phyloP scores from a whole-genome alignment of 257 asterid species.

The Gentiana straminea region DNA sequence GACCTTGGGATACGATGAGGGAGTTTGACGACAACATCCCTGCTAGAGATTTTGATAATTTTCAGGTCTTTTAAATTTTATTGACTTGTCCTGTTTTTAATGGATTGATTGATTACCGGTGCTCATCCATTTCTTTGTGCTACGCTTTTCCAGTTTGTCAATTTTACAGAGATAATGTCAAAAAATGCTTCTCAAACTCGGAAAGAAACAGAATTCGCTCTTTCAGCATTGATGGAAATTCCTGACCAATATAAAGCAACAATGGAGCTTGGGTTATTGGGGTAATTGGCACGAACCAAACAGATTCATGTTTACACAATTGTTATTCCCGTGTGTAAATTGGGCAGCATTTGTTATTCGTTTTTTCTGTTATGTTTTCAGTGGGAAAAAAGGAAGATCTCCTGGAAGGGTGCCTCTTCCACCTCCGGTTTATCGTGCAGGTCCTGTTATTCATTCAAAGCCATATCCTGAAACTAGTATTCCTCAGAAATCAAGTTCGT shows the following conservation, averaged over 20 bases:
- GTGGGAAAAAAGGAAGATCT: slow-evolving; percentile 40
- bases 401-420: slow-evolving; percentile 67
- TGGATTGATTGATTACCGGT: background rate
- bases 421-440: slow-evolving; percentile 53
- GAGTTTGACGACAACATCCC: slow-evolving; percentile 96
- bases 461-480: slow-evolving; percentile 29
- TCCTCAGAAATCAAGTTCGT: slow-evolving; percentile 16
- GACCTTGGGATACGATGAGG: slow-evolving; percentile 98
- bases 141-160: slow-evolving; percentile 56
- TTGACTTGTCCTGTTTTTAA: slow-evolving; percentile 2
- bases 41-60: slow-evolving; percentile 83
- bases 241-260: slow-evolving; percentile 94
- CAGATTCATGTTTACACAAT: background rate
- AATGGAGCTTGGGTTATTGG: slow-evolving; percentile 73
- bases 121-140: too few relatives aligned
- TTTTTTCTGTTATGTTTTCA: slow-evolving; percentile 16
- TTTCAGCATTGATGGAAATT: slow-evolving; percentile 90
- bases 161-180: slow-evolving; percentile 85
- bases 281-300: slow-evolving; percentile 33
- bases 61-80: slow-evolving; percentile 50
- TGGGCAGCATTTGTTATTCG: background rate
- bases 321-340: background rate
- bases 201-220: slow-evolving; percentile 93
- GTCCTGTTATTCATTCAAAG: slow-evolving; percentile 30
- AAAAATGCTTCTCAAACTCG: slow-evolving; percentile 52